Evolutionary conservation across 257 asterid genomes (phyloP).

Genomic region (Salvia miltiorrhiza): DNA sequence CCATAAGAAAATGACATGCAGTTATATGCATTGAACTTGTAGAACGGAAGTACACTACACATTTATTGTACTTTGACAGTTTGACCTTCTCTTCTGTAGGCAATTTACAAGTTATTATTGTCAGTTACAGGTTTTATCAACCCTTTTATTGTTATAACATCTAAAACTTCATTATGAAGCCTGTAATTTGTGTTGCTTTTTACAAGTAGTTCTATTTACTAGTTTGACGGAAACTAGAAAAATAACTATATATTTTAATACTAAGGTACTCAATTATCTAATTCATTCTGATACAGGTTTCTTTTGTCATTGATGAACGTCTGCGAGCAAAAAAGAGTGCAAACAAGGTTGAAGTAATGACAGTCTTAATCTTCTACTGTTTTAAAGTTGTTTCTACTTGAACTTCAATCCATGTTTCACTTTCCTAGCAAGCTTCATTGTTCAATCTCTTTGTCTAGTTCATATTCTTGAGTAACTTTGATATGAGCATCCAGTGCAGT

Average conservation of each 20-base stretch:
- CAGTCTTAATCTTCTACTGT: background rate
- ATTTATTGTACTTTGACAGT: background rate
- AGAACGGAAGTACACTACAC: background rate
- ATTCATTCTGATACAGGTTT: constrained; percentile 50
- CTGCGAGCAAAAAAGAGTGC: constrained; percentile 60
- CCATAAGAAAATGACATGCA: background rate
- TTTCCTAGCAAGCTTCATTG: constrained; percentile 5
- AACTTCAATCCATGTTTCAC: background rate
- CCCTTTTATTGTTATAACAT: background rate
- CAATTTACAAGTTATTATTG: background rate
- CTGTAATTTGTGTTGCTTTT: background rate
- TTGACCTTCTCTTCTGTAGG: background rate
- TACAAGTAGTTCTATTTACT: constrained; percentile 5
- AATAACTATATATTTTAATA: background rate
- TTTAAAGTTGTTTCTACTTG: background rate
- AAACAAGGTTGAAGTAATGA: constrained; percentile 58
- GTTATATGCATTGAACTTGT: background rate
- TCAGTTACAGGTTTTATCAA: background rate
- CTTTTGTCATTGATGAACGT: constrained; percentile 88
- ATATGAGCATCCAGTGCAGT: background rate
- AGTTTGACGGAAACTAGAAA: constrained; percentile 5
- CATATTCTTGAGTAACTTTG: constrained; percentile 5
- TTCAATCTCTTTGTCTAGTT: constrained; percentile 1
- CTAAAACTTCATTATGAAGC: background rate
- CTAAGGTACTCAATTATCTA: constrained; percentile 7